Conservation (phyloP, 768 basidiomycete species). For the Dentipellis sp. region DNA sequence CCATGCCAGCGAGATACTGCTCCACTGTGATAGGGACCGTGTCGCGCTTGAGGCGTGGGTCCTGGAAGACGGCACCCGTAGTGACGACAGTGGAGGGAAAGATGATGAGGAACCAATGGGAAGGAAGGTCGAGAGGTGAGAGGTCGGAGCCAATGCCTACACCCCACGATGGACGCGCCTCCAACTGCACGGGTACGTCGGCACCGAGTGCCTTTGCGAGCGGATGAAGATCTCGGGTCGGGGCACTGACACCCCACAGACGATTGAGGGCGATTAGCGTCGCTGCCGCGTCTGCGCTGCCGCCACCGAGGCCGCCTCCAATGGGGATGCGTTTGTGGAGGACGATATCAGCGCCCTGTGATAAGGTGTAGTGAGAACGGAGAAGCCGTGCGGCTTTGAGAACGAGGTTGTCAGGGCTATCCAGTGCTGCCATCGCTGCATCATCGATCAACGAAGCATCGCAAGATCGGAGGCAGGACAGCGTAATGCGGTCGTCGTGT, state of each 20-base stretch:
- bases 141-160: neutral
- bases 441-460: neutral
- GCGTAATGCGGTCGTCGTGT: neutral
- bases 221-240: neutral
- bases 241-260: neutral
- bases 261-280: slow-evolving; percentile 1
- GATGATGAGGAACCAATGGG: neutral
- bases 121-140: neutral
- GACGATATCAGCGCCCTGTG: neutral
- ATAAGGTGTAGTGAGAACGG: neutral
- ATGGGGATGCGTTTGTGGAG: slow-evolving; percentile 4
- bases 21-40: slow-evolving; percentile 1
- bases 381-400: neutral
- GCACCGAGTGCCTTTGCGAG: neutral
- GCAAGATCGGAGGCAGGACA: slow-evolving; percentile 1
- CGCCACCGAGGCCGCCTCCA: slow-evolving; percentile 4
- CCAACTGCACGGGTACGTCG: neutral
- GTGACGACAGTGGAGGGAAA: neutral
- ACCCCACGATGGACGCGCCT: neutral
- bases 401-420: slow-evolving; percentile 5
- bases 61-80: slow-evolving; percentile 1
- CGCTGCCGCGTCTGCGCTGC: slow-evolving; percentile 2
- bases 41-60: neutral
- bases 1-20: neutral
- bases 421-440: neutral